Evolutionary conservation across 2,329 filamentous ascomycete species (phyloP).

Genomic region (Fusarium sp.): DNA sequence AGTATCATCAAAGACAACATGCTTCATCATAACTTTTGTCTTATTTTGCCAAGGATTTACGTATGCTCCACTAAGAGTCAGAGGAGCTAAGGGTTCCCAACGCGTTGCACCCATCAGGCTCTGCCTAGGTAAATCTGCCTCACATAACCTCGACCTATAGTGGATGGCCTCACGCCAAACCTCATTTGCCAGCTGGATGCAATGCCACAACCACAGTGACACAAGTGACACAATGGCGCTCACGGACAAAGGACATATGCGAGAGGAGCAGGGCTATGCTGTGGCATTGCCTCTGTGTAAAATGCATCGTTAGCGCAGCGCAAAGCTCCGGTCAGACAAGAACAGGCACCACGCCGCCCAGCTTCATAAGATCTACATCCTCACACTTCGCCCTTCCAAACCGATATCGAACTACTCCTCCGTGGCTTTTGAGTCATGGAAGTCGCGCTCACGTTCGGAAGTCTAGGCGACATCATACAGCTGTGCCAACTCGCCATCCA

Average conservation of each 20-base stretch:
- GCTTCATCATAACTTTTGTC: background rate
- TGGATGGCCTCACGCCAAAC: background rate
- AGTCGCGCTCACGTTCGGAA: background rate
- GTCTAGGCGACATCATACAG: background rate
- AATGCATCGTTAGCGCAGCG: background rate
- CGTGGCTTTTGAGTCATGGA: background rate
- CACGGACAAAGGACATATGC: rapidly evolving
- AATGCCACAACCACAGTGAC: background rate
- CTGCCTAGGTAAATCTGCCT: background rate
- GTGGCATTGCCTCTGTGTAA: background rate
- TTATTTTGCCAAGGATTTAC: background rate
- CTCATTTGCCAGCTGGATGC: background rate
- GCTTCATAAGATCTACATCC: background rate
- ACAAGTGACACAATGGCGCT: too few species aligned
- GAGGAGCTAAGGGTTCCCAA: background rate
- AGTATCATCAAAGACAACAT: background rate
- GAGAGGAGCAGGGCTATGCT: background rate
- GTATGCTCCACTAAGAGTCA: background rate
- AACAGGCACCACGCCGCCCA: background rate
- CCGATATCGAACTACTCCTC: rapidly evolving
- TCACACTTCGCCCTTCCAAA: background rate
- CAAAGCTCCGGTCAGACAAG: background rate
- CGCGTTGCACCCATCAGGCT: background rate
- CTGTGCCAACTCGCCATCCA: background rate
- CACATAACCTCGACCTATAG: background rate